Conservation (phyloP, 192 early-diverging fungal genomes). For the Podila epigama region DNA sequence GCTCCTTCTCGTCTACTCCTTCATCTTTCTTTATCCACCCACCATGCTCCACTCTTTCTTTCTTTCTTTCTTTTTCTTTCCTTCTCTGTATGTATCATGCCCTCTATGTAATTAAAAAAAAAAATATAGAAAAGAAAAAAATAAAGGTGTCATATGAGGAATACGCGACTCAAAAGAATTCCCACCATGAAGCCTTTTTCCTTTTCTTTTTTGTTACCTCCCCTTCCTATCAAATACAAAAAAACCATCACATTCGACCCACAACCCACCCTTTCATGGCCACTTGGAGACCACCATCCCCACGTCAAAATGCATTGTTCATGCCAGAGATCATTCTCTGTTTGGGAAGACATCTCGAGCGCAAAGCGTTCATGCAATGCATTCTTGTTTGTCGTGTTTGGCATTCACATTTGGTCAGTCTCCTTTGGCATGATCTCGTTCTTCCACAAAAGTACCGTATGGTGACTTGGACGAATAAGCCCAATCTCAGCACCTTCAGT, state of each 20-base stretch:
- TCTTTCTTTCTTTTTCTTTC: background rate
- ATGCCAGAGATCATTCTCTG: slow-evolving; percentile 7
- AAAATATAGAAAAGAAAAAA: no score
- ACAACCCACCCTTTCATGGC: background rate
- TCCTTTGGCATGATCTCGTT: slow-evolving; percentile 15
- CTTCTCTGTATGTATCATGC: background rate
- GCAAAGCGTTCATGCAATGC: slow-evolving; percentile 4
- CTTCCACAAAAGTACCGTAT: slow-evolving; percentile 14
- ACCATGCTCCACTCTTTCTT: background rate
- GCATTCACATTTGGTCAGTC: slow-evolving; percentile 4
- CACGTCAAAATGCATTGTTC: background rate
- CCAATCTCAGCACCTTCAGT: background rate
- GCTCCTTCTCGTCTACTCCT: background rate
- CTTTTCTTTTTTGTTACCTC: no score
- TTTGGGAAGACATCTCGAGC: slow-evolving; percentile 7
- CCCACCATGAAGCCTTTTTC: no score
- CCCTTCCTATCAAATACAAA: no score
- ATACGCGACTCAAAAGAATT: no score
- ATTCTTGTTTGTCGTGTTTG: slow-evolving; percentile 8
- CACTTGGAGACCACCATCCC: background rate
- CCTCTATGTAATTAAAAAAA: no score
- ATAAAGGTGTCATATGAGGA: no score
- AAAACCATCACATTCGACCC: no score
- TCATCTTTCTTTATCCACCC: background rate
- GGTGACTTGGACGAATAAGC: background rate